Evolutionary conservation across 768 basidiomycete species (phyloP), one percentile per base, ranked within the genome.

Genomic region (Tremella fuciformis): DNA sequence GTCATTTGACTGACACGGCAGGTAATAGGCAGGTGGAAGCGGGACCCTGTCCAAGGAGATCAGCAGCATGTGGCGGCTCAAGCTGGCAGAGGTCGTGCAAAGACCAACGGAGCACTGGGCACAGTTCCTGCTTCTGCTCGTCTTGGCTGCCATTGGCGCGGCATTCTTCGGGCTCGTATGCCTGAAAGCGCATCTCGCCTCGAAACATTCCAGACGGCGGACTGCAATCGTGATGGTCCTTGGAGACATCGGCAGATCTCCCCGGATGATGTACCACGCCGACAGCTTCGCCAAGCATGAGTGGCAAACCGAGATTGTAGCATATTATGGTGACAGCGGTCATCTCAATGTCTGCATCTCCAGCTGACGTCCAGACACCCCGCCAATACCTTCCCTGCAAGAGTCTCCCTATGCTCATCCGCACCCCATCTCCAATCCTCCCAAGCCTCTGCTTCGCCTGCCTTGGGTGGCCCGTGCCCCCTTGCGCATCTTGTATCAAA

Each of bases 191-290:
- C 22, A 47, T 18, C 39, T 57, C 18, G 38, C 22, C 13, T 19
- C 29, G 13, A 65, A 65, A 39, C 66, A 61, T 3, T 50, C 50
- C 3, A 29, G 62, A 41, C 56, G 54, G n/a, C 79, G 48, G 73
- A 83, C 89, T 2, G 88, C 89, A n/a, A 88, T 85, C 3, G 84
- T 98, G 55, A 79, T 98, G 49, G 96, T 99, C 13, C 81, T 99
- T 9, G 96, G 96, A 9, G 96, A 99, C 79, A 85, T 99, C 49
- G 96, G 94, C 1, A 83, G 96, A 57, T 91, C 89, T 73, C 96
- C 96, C 11, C 82, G 96, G 54, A 98, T 97, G 90, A 94, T 97
- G 90, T 97, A 97, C 75, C 96, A 99, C 68, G 88, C 94, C 0
- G 85, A 94, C 74, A 92, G 89, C 71, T 89, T 99, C 72, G 87